A percentile compares a stretch with the other conserved stretches of the same genome.
phyloP scores from a whole-genome alignment of 139 green algal species.

The Pycnococcus provasolii region DNA sequence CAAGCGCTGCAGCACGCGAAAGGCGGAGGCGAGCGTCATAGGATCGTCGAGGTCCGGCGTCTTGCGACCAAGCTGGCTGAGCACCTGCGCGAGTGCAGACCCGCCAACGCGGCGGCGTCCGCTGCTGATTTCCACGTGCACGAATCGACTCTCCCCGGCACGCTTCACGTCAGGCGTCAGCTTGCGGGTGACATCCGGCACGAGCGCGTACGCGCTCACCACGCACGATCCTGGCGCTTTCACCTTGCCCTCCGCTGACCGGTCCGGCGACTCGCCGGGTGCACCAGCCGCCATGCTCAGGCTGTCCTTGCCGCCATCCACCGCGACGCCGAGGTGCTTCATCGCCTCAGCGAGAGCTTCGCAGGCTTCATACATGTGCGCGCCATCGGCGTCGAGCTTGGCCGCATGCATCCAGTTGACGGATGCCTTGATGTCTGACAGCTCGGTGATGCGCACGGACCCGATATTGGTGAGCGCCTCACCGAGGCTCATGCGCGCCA shows the following conservation, averaged over 20 bases:
- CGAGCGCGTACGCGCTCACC: constrained; percentile 82
- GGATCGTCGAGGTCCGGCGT: constrained; percentile 67
- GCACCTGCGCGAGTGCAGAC: constrained; percentile 78
- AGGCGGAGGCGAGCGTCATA: not conserved
- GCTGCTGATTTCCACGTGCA: constrained; percentile 83
- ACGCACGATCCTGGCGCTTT: constrained; percentile 94
- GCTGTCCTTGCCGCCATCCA: constrained; percentile 95
- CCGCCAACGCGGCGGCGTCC: constrained; percentile 65
- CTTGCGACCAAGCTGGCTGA: constrained; percentile 59
- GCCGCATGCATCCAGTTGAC: constrained; percentile 99
- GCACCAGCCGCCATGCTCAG: constrained; percentile 84
- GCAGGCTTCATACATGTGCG: constrained; percentile 89
- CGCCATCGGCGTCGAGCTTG: constrained; percentile 90
- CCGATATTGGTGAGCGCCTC: constrained; percentile 95
- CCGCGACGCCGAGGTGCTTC: constrained; percentile 74
- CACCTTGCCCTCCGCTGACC: constrained; percentile 38
- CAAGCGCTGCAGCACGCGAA: constrained; percentile 48
- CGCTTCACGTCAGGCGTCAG: constrained; percentile 53
- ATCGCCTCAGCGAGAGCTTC: constrained; percentile 62
- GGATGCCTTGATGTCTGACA: constrained; percentile 80
- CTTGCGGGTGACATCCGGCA: constrained; percentile 85
- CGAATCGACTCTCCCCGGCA: constrained; percentile 42
- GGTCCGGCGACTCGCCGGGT: constrained; percentile 43
- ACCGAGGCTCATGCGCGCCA: constrained; percentile 84
- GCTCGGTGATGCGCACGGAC: constrained; percentile 50